Conservation (phyloP, 768 basidiomycete species). For the Lactarius hatsudake region DNA sequence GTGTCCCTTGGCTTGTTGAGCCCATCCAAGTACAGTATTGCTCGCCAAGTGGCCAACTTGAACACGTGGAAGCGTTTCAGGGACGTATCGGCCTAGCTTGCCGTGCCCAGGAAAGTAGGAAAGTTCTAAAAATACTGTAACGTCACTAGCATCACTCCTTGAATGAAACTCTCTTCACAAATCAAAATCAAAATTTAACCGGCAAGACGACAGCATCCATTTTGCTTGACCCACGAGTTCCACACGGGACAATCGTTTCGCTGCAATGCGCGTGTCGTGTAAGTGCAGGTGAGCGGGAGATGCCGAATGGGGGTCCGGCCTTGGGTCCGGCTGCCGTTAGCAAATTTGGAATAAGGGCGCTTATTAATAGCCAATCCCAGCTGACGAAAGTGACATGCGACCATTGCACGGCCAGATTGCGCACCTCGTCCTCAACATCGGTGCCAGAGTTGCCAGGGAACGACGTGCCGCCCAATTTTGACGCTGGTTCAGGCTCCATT, state of each 20-base stretch:
- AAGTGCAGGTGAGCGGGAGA: no score
- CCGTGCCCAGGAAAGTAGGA: neutral
- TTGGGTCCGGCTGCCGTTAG: no score
- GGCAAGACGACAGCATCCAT: neutral
- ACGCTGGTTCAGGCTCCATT: no score
- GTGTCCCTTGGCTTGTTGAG: neutral
- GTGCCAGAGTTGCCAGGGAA: neutral
- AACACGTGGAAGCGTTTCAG: neutral
- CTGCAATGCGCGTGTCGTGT: neutral
- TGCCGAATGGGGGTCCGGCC: no score
- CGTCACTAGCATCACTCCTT: neutral
- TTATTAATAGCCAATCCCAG: no score
- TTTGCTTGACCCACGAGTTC: neutral
- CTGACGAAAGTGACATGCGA: no score
- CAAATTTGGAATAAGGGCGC: no score
- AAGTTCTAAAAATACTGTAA: neutral
- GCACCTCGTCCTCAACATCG: neutral
- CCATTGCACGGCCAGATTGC: neutral
- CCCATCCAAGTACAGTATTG: neutral
- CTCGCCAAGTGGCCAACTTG: neutral
- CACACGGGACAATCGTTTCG: neutral
- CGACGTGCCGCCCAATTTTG: no score
- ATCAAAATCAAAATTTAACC: neutral
- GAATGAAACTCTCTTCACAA: neutral
- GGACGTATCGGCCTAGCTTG: neutral